Conservation (phyloP, 192 early-diverging fungal species). For the Coemansia sp. region DNA sequence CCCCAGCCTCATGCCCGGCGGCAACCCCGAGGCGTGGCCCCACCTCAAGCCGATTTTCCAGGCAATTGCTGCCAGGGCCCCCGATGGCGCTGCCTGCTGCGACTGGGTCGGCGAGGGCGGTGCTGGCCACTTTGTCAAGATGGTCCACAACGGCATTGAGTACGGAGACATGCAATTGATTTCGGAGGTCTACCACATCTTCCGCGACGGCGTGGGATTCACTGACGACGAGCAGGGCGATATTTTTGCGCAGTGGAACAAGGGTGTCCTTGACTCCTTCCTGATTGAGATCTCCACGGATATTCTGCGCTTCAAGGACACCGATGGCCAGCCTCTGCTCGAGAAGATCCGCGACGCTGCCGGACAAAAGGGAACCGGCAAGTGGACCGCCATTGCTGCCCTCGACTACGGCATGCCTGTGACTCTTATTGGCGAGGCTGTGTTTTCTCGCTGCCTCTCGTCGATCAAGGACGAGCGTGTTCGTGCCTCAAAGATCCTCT, state of each 20-base stretch:
- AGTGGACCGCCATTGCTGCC: slow-evolving; percentile 96
- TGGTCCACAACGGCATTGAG: slow-evolving; percentile 99
- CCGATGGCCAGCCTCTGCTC: slow-evolving; percentile 81
- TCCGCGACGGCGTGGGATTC: slow-evolving; percentile 84
- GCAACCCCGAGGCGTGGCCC: slow-evolving; percentile 88
- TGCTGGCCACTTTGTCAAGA: slow-evolving; percentile 99
- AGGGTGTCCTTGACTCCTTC: slow-evolving; percentile 95
- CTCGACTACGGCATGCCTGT: slow-evolving; percentile 95
- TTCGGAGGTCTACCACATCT: slow-evolving; percentile 89
- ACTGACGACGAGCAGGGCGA: slow-evolving; percentile 84
- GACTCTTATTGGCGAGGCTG: slow-evolving; percentile 97
- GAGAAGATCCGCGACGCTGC: slow-evolving; percentile 96
- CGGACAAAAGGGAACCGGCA: slow-evolving; percentile 97
- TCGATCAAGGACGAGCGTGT: slow-evolving; percentile 95
- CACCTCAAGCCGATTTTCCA: slow-evolving; percentile 97
- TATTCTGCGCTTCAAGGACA: slow-evolving; percentile 91
- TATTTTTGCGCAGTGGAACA: slow-evolving; percentile 93
- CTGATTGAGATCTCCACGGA: slow-evolving; percentile 95
- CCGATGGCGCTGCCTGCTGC: slow-evolving; percentile 84
- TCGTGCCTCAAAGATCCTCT: slow-evolving; percentile 81
- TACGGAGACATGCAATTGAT: slow-evolving; percentile 99
- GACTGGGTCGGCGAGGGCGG: slow-evolving; percentile 99
- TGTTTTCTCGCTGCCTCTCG: slow-evolving; percentile 95
- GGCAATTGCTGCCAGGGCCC: slow-evolving; percentile 86
- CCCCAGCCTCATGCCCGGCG: slow-evolving; percentile 97